Percentiles rank a stretch among this genome's conserved stretches.
phyloP scores from a whole-genome alignment of 495 filamentous ascomycete species.

The Penicillium maclennaniae region DNA sequence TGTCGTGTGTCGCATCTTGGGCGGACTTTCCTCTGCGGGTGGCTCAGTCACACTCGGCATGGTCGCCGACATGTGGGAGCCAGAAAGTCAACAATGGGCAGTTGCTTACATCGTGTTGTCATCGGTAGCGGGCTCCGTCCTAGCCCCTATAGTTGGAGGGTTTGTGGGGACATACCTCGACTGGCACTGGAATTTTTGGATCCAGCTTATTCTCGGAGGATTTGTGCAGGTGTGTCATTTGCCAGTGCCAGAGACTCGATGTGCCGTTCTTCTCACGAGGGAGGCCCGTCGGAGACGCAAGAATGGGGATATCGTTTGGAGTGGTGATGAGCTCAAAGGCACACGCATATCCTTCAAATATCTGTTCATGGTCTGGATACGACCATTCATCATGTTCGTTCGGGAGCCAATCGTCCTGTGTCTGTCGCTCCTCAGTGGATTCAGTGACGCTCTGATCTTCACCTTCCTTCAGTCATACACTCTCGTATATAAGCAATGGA shows the following conservation, averaged over 20 bases:
- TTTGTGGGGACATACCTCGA: conserved; percentile 61
- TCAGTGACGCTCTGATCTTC: conserved; percentile 78
- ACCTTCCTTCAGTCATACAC: conserved; percentile 69
- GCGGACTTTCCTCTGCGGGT: conserved; percentile 70
- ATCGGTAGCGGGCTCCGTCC: conserved; percentile 69
- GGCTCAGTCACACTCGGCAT: conserved; percentile 81
- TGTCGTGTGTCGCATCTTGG: conserved; percentile 60
- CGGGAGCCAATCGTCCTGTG: conserved; percentile 72
- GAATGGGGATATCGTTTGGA: conserved; percentile 53
- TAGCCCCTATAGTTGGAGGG: conserved; percentile 77
- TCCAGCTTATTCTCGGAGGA: conserved; percentile 73
- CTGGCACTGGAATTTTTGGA: conserved; percentile 80
- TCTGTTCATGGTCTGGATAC: conserved; percentile 59
- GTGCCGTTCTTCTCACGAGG: conserved; percentile 61
- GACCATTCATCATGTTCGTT: conserved; percentile 76
- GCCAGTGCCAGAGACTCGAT: conserved; percentile 63
- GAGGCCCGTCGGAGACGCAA: conserved; percentile 62
- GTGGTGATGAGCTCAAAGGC: conserved; percentile 58
- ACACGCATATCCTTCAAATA: conserved; percentile 50
- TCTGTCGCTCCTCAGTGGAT: conserved; percentile 68
- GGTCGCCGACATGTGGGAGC: conserved; percentile 79
- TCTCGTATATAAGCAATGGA: conserved; percentile 64
- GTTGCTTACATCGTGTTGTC: conserved; percentile 76
- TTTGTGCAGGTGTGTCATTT: conserved; percentile 63
- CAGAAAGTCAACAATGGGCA: conserved; percentile 60